phyloP scores from a whole-genome alignment of 139 green algal genomes.

The Chlorella sp. region DNA sequence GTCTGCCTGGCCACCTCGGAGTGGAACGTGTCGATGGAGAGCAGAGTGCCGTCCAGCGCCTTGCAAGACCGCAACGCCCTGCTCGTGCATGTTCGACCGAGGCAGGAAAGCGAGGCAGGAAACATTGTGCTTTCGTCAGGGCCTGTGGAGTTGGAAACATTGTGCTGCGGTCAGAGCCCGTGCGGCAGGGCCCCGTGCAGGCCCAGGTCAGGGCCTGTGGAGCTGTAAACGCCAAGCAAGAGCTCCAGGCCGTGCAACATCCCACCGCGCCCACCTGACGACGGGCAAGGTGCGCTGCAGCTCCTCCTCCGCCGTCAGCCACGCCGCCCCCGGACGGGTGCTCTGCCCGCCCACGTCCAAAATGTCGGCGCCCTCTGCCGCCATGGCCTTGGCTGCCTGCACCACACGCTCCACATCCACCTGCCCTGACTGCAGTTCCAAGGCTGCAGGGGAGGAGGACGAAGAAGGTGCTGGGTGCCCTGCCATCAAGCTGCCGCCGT shows the following conservation, averaged over 20 bases:
- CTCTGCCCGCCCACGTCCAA: constrained; percentile 95
- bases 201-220: too few species aligned
- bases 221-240: too few species aligned
- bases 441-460: not conserved
- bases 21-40: constrained; percentile 95
- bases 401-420: constrained; percentile 38
- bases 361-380: constrained; percentile 73
- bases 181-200: too few species aligned
- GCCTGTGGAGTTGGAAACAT: too few species aligned
- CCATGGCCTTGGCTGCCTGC: constrained; percentile 53
- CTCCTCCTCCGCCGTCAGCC: constrained; percentile 65
- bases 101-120: not conserved
- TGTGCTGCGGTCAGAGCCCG: too few species aligned
- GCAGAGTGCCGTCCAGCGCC: constrained; percentile 30
- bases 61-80: constrained; percentile 37
- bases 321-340: constrained; percentile 73
- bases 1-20: constrained; percentile 62
- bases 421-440: not conserved
- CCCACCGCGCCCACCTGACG: constrained; percentile 56
- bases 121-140: not conserved
- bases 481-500: constrained; percentile 52
- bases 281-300: constrained; percentile 73
- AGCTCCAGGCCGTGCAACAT: too few species aligned
- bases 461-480: not conserved
- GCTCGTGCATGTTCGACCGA: not conserved